Percentiles rank a stretch among this genome's conserved stretches.
These are phyloP conservation scores for Diaporthe vaccinii DNA, from an alignment of 2,329 filamentous ascomycete genomes.

Conservation along the genomic window DNA sequence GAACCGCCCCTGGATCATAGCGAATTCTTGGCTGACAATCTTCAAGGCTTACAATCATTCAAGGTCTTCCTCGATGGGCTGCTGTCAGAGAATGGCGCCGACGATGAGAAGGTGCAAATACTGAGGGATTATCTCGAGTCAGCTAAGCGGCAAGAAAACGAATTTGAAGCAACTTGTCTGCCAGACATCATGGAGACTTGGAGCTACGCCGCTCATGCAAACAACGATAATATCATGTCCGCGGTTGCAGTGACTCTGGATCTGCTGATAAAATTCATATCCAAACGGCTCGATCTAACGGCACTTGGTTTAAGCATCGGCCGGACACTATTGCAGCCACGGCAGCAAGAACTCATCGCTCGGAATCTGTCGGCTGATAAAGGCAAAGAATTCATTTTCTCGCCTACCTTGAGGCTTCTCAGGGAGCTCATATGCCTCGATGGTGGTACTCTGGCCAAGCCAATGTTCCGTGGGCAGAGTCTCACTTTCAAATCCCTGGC, in stretches of 20 bases:
- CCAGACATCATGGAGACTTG: slow-evolving; percentile 88
- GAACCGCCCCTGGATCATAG: background rate
- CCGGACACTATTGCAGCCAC: slow-evolving; percentile 83
- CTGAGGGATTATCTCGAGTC: slow-evolving; percentile 77
- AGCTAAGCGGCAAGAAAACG: slow-evolving; percentile 64
- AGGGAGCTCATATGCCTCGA: slow-evolving; percentile 89
- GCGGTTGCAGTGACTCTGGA: slow-evolving; percentile 85
- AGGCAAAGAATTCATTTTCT: slow-evolving; percentile 88
- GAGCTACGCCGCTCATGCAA: slow-evolving; percentile 84
- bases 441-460: slow-evolving; percentile 82
- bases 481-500: slow-evolving; percentile 85
- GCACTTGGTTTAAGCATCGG: slow-evolving; percentile 83
- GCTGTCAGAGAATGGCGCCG: slow-evolving; percentile 62
- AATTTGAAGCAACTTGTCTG: slow-evolving; percentile 75
- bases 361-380: slow-evolving; percentile 84
- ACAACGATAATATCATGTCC: slow-evolving; percentile 85
- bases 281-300: slow-evolving; percentile 79
- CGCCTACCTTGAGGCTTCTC: slow-evolving; percentile 86
- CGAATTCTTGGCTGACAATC: slow-evolving; percentile 25
- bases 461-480: slow-evolving; percentile 82
- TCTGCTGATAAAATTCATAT: slow-evolving; percentile 83
- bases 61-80: slow-evolving; percentile 80
- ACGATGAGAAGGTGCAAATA: slow-evolving; percentile 67
- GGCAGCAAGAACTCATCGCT: slow-evolving; percentile 84
- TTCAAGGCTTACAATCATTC: slow-evolving; percentile 74